Conservation (phyloP, 257 asterid species). For the Craterostigma plantagineum region DNA sequence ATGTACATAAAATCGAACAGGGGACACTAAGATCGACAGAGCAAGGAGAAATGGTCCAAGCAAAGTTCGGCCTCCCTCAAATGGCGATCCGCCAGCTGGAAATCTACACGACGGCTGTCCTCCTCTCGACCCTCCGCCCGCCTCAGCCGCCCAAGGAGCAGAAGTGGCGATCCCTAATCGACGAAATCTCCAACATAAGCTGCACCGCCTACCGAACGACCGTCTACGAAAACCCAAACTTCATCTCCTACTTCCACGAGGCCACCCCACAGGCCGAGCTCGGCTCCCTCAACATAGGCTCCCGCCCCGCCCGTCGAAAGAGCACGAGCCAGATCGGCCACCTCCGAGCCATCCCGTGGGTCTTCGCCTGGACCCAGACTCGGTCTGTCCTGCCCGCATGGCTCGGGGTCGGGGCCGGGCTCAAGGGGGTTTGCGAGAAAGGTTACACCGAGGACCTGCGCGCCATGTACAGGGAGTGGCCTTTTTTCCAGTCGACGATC, state of each 20-base stretch:
- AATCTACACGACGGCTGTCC: conserved; percentile 87
- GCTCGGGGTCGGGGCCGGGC: conserved; percentile 95
- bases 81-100: conserved; percentile 91
- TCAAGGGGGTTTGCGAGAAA: conserved; percentile 58
- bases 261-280: conserved; percentile 98
- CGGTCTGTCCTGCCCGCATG: conserved; percentile 88
- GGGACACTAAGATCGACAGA: conserved; percentile 87
- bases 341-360: conserved; percentile 89
- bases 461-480: conserved; percentile 92
- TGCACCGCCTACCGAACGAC: conserved; percentile 55
- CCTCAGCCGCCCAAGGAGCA: conserved; percentile 66
- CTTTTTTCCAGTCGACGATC: conserved; percentile 69
- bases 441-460: conserved; percentile 66
- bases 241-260: conserved; percentile 75
- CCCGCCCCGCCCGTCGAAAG: conserved; percentile 87
- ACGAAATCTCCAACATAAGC: conserved; percentile 67
- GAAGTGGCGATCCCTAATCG: conserved; percentile 88
- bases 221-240: conserved; percentile 76
- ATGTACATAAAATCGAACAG: conserved; percentile 26
- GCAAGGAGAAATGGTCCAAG: conserved; percentile 99
- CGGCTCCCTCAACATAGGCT: conserved; percentile 79
- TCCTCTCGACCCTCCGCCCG: conserved; percentile 78
- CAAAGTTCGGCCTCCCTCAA: conserved; percentile 85
- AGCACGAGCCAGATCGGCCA: conserved; percentile 52
- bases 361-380: conserved; percentile 96